Evolutionary conservation across 768 basidiomycete genomes (phyloP).

Genomic region (Tephrocybe rancida): DNA sequence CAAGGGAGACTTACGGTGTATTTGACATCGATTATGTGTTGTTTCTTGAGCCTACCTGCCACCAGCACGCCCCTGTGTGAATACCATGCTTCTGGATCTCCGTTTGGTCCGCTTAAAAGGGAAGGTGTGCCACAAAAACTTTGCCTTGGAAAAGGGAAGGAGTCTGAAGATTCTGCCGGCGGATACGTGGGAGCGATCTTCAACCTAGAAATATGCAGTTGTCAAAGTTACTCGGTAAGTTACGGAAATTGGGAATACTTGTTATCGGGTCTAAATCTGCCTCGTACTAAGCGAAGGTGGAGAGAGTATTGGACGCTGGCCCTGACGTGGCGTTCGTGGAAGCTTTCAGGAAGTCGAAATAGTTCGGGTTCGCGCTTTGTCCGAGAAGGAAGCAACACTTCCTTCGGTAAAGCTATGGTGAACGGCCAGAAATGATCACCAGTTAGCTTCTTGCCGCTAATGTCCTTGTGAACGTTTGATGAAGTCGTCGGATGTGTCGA

Average conservation of each 20-base stretch:
- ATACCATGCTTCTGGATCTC: conserved; percentile 44
- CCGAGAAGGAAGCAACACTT: conserved; percentile 24
- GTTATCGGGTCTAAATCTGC: conserved; percentile 35
- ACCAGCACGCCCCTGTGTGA: conserved; percentile 26
- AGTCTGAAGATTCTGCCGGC: conserved; percentile 31
- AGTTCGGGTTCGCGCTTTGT: conserved; percentile 20
- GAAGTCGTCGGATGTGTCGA: background rate
- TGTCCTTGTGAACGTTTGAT: conserved; percentile 15
- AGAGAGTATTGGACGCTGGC: conserved; percentile 40
- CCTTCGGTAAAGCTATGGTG: conserved; percentile 40
- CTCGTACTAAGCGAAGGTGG: conserved; percentile 30
- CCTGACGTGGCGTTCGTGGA: conserved; percentile 37
- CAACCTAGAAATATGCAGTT: conserved; percentile 23
- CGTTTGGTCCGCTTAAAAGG: conserved; percentile 34
- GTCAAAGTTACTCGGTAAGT: background rate
- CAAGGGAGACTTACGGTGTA: conserved; percentile 32
- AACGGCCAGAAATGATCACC: conserved; percentile 41
- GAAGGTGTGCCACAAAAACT: conserved; percentile 35
- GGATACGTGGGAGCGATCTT: conserved; percentile 32
- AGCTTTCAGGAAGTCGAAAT: conserved; percentile 39
- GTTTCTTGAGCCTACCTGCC: conserved; percentile 29
- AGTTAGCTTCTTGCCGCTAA: conserved; percentile 26
- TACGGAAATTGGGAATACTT: conserved; percentile 22
- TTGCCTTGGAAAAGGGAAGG: conserved; percentile 33
- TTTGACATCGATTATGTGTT: conserved; percentile 28